Percentiles rank a stretch among this genome's conserved stretches.
Conservation (phyloP, 75 land plant species). For the Chamaecyparis obtusa region DNA sequence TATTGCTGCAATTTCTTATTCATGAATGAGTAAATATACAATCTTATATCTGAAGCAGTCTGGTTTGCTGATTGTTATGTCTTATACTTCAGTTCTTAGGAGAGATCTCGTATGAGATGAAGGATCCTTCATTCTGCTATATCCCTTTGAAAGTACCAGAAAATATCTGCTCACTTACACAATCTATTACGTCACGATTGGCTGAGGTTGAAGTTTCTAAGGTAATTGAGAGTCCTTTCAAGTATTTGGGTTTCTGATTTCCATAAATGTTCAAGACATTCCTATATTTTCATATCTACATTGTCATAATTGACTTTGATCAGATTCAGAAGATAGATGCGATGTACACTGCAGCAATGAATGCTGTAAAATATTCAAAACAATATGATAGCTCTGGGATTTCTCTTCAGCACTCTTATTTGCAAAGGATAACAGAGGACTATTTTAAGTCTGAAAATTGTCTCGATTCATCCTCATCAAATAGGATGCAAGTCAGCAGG, state of each 20-base stretch:
- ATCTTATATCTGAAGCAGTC: neutral
- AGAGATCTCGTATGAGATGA: slow-evolving; percentile 85
- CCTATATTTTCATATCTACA: neutral
- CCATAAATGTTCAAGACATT: neutral
- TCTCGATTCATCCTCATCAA: slow-evolving; percentile 13
- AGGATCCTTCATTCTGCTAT: slow-evolving; percentile 81
- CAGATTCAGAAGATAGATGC: slow-evolving; percentile 82
- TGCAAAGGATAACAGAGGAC: slow-evolving; percentile 46
- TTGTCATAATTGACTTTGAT: slow-evolving; percentile 1
- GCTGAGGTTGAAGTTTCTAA: slow-evolving; percentile 66
- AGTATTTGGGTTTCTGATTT: neutral
- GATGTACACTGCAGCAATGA: slow-evolving; percentile 67
- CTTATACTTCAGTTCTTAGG: slow-evolving; percentile 43
- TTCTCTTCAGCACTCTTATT: slow-evolving; percentile 52
- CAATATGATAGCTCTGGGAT: slow-evolving; percentile 27
- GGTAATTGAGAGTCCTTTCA: slow-evolving; percentile 33
- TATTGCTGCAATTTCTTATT: neutral
- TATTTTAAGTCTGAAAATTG: slow-evolving; percentile 54
- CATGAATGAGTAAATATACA: neutral
- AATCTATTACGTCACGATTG: slow-evolving; percentile 55
- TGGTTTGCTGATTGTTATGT: neutral
- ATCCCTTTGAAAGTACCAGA: slow-evolving; percentile 51
- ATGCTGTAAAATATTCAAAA: slow-evolving; percentile 45
- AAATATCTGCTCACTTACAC: slow-evolving; percentile 63
- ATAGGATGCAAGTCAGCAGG: slow-evolving; percentile 46